phyloP scores from a whole-genome alignment of 2,329 filamentous ascomycete genomes.

The Cylindrodendrum hubeiense region DNA sequence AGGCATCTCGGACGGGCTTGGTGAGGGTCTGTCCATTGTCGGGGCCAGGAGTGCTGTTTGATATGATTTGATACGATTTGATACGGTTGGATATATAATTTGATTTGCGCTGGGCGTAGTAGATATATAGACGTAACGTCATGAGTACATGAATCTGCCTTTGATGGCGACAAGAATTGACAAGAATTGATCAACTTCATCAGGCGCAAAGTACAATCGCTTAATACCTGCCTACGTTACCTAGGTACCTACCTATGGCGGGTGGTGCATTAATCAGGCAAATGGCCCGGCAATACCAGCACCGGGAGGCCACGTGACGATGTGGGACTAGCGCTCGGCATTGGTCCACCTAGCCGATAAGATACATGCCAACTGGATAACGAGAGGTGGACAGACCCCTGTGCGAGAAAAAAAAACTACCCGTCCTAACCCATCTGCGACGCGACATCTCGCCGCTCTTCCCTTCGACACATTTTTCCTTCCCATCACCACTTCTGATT shows the following conservation, averaged over 20 bases:
- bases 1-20: constrained; percentile 75
- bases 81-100: not conserved
- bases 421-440: constrained; percentile 28
- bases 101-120: constrained; percentile 12
- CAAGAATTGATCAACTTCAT: not conserved
- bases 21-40: constrained; percentile 49
- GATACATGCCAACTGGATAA: constrained; percentile 12
- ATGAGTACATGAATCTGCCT: constrained; percentile 7
- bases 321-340: not conserved
- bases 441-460: constrained; percentile 23
- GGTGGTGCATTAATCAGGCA: not conserved
- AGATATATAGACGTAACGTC: constrained; percentile 4
- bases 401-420: constrained; percentile 17
- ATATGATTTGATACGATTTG: not conserved
- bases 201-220: not conserved
- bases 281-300: not conserved
- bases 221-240: no score
- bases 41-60: constrained; percentile 25
- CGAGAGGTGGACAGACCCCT: not conserved
- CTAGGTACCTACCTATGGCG: not conserved
- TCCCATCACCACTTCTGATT: constrained; percentile 21
- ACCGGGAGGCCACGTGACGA: constrained; percentile 2
- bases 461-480: constrained; percentile 19
- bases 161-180: constrained; percentile 15
- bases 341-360: constrained; percentile 13